Conservation (phyloP, 208 protist genomes). For the Leishmania braziliensis region DNA sequence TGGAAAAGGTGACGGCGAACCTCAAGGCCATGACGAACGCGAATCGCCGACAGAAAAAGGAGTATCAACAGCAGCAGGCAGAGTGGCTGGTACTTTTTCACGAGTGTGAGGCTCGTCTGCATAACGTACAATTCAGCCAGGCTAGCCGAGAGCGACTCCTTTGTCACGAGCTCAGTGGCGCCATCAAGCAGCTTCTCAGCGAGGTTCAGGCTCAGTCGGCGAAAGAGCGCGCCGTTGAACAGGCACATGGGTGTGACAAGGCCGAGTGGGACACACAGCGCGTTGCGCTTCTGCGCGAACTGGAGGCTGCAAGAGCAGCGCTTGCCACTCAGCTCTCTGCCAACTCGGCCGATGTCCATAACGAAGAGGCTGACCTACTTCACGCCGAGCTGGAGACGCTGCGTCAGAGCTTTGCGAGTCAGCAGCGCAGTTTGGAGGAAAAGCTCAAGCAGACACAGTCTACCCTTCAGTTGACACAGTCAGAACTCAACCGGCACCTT, state of each 20-base stretch:
- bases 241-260: conserved; percentile 3
- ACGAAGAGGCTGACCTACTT: conserved; percentile 11
- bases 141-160: conserved; percentile 16
- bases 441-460: conserved; percentile 30
- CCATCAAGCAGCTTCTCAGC: conserved; percentile 1
- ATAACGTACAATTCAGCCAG: not conserved
- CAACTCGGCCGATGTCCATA: not conserved
- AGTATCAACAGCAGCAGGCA: conserved; percentile 14
- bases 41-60: conserved; percentile 26
- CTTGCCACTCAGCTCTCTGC: not conserved
- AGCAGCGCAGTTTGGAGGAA: conserved; percentile 43
- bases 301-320: conserved; percentile 7
- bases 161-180: not conserved
- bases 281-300: not conserved
- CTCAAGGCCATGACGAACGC: conserved; percentile 7
- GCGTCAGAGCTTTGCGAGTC: conserved; percentile 13
- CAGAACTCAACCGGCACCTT: conserved; percentile 16
- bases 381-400: conserved; percentile 28
- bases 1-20: conserved; percentile 13
- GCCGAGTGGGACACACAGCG: conserved; percentile 6
- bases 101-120: conserved; percentile 23
- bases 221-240: not conserved
- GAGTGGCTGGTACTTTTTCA: conserved; percentile 10
- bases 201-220: not conserved
- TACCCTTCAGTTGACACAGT: conserved; percentile 14